A percentile compares a stretch with the other conserved stretches of the same genome.
These are phyloP conservation scores for Fomitopsis serialis DNA, from an alignment of 768 basidiomycete species.

Conservation along the genomic window DNA sequence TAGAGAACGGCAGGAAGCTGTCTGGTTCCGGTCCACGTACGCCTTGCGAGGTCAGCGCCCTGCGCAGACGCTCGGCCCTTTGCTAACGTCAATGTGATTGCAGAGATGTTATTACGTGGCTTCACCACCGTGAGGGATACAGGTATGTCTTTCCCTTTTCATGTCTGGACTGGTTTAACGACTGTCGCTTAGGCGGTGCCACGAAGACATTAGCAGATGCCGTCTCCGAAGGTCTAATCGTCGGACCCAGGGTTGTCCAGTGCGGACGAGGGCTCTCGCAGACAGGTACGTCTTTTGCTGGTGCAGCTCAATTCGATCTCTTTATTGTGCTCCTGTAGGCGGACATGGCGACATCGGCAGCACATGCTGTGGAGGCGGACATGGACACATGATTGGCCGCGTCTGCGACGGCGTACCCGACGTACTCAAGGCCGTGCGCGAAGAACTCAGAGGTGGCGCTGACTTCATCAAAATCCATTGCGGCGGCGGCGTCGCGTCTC, in stretches of 20 bases:
- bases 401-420: slow-evolving; percentile 34
- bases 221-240: slow-evolving; percentile 31
- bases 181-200: slow-evolving; percentile 22
- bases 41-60: slow-evolving; percentile 26
- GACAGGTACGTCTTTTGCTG: slow-evolving; percentile 20
- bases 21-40: slow-evolving; percentile 31
- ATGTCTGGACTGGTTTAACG: background rate
- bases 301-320: background rate
- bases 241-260: slow-evolving; percentile 33
- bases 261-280: slow-evolving; percentile 36
- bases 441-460: slow-evolving; percentile 34
- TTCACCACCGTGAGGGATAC: slow-evolving; percentile 37
- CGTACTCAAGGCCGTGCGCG: slow-evolving; percentile 29
- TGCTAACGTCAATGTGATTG: background rate
- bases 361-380: slow-evolving; percentile 26
- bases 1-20: slow-evolving; percentile 25
- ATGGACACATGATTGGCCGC: slow-evolving; percentile 18
- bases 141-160: slow-evolving; percentile 11
- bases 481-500: slow-evolving; percentile 37
- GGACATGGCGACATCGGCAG: slow-evolving; percentile 33
- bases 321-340: slow-evolving; percentile 12
- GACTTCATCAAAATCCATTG: slow-evolving; percentile 38
- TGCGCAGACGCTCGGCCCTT: too few species aligned
- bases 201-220: slow-evolving; percentile 33
- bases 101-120: slow-evolving; percentile 34